phyloP scores from a whole-genome alignment of 2,329 filamentous ascomycete species.

The Delphinella strobiligena region DNA sequence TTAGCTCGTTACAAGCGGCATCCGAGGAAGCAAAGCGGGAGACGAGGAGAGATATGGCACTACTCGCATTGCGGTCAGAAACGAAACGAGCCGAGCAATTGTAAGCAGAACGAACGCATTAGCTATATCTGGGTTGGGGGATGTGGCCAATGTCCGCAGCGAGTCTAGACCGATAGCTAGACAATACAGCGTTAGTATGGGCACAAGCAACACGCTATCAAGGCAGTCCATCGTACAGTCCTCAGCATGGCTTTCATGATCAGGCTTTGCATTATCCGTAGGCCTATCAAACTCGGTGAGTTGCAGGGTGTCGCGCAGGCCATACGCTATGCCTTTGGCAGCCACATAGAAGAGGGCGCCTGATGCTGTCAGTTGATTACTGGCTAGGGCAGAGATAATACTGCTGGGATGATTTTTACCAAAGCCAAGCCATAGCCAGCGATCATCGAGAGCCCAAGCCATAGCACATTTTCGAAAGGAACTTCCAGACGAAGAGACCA shows the following conservation, averaged over 20 bases:
- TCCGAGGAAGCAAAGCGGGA: conserved; percentile 12
- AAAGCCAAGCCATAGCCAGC: conserved; percentile 35
- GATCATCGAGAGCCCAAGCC: conserved; percentile 28
- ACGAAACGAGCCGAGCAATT: background rate
- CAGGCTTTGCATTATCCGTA: conserved; percentile 58
- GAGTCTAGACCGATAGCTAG: conserved; percentile 29
- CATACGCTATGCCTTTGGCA: conserved; percentile 43
- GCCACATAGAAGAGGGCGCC: conserved; percentile 47
- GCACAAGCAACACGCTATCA: background rate
- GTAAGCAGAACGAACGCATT: conserved; percentile 15
- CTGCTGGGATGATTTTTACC: conserved; percentile 17
- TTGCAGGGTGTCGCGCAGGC: conserved; percentile 49
- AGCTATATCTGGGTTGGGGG: conserved; percentile 32
- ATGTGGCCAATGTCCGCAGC: conserved; percentile 27
- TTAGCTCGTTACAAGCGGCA: conserved; percentile 9
- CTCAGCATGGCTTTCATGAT: conserved; percentile 38
- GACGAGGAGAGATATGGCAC: conserved; percentile 17
- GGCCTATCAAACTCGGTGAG: conserved; percentile 59
- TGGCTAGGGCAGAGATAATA: too few species aligned
- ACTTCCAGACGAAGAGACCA: too few species aligned
- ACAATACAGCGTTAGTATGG: background rate
- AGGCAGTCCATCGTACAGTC: conserved; percentile 8
- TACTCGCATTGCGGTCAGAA: too few species aligned
- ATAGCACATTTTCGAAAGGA: too few species aligned
- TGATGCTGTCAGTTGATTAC: conserved; percentile 18